phyloP scores from a whole-genome alignment of 1,284 basidiomycete genomes.

The Cryptococcus sp. region DNA sequence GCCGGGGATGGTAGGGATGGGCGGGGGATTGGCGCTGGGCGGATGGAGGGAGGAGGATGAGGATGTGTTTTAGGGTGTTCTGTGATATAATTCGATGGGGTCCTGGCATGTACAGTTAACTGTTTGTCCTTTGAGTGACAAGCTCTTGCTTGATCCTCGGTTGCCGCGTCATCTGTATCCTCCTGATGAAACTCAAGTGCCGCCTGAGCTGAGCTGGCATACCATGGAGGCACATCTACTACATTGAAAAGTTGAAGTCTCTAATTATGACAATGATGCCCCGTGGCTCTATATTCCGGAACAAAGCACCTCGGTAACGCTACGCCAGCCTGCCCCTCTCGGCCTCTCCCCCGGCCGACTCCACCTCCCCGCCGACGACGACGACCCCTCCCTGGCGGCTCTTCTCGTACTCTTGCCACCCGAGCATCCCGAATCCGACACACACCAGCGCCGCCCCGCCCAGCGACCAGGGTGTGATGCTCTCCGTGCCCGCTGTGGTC shows the following conservation, averaged over 20 bases:
- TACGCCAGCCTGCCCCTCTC: too few relatives aligned
- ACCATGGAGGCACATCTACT: too few relatives aligned
- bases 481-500: neutral
- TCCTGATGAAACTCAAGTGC: neutral
- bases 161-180: neutral
- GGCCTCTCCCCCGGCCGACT: too few relatives aligned
- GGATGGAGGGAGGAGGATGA: constrained; percentile 10
- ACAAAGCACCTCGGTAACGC: too few relatives aligned
- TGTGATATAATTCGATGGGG: neutral
- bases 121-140: too few relatives aligned
- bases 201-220: neutral
- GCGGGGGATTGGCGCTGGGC: neutral
- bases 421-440: constrained; percentile 53
- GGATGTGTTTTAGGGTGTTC: constrained; percentile 10
- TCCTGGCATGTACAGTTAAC: neutral
- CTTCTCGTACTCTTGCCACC: constrained; percentile 44
- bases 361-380: neutral
- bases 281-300: too few relatives aligned
- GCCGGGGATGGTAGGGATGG: neutral
- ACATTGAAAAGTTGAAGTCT: too few relatives aligned
- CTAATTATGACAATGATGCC: too few relatives aligned
- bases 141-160: too few relatives aligned
- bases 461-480: neutral
- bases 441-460: constrained; percentile 58
- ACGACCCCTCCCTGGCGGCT: constrained; percentile 6